phyloP scores from a whole-genome alignment of 441 rosid species.

The Isatis lusitanica region DNA sequence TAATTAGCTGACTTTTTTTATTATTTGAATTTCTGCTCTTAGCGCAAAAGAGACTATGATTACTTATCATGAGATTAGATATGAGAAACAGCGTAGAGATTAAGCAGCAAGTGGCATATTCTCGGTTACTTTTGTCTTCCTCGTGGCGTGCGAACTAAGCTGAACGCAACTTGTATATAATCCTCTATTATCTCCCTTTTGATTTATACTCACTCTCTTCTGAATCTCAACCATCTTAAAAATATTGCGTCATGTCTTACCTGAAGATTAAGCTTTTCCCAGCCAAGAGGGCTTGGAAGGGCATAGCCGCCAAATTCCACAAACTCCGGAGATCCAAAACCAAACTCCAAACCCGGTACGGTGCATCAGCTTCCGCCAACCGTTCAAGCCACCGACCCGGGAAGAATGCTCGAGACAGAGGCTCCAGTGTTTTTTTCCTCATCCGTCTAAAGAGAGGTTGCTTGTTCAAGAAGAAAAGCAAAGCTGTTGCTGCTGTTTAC shows the following conservation, averaged over 20 bases:
- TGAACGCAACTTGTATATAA: conserved; percentile 6
- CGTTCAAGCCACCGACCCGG: conserved; percentile 11
- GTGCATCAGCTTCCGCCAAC: background rate
- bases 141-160: conserved; percentile 23
- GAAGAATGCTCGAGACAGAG: conserved; percentile 16
- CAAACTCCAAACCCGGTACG: conserved; percentile 32
- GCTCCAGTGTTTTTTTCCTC: background rate
- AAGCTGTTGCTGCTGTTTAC: conserved; percentile 46
- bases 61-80: background rate
- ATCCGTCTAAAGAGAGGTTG: conserved; percentile 26
- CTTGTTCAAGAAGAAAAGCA: conserved; percentile 38
- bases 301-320: conserved; percentile 56
- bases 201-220: too few relatives aligned
- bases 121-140: background rate
- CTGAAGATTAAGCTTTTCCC: conserved; percentile 52
- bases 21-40: too few relatives aligned
- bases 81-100: conserved; percentile 9
- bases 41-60: background rate
- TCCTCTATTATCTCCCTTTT: background rate
- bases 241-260: conserved; percentile 50
- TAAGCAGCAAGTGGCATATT: conserved; percentile 24
- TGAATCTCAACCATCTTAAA: background rate
- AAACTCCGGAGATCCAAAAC: conserved; percentile 47
- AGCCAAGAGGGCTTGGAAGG: conserved; percentile 74
- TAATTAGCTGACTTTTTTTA: too few relatives aligned